Conservation (phyloP, 2,329 filamentous ascomycete species). For the Pseudocercospora eumusae region DNA sequence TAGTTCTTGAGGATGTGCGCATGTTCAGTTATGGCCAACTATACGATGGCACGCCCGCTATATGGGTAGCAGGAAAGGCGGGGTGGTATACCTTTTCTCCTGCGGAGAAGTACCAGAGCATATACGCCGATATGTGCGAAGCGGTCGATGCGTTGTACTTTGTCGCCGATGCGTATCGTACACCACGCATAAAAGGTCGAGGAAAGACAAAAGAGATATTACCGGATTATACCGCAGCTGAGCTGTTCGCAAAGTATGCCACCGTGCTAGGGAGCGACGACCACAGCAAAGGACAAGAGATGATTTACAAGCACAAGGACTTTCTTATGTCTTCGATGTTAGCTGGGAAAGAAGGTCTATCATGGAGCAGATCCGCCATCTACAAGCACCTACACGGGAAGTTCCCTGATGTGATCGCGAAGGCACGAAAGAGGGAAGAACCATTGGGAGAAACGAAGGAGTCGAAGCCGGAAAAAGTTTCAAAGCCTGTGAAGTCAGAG, state of each 20-base stretch:
- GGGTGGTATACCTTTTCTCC: conserved; percentile 71
- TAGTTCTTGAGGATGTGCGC: conserved; percentile 56
- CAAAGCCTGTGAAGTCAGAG: conserved; percentile 10
- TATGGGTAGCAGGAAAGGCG: conserved; percentile 66
- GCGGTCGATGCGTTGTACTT: conserved; percentile 66
- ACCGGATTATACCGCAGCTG: conserved; percentile 39
- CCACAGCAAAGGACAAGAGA: conserved; percentile 31
- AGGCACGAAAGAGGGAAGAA: conserved; percentile 13
- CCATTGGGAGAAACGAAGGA: conserved; percentile 13
- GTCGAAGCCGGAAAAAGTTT: conserved; percentile 6
- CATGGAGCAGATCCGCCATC: conserved; percentile 48
- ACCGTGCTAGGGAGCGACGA: conserved; percentile 24
- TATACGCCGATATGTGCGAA: conserved; percentile 62
- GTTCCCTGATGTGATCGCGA: conserved; percentile 38
- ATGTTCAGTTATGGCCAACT: conserved; percentile 54
- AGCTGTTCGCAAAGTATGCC: conserved; percentile 45
- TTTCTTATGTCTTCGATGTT: conserved; percentile 52
- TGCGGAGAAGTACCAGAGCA: conserved; percentile 56
- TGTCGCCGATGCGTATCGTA: conserved; percentile 58
- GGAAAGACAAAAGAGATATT: conserved; percentile 39
- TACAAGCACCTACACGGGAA: conserved; percentile 45
- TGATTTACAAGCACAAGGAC: conserved; percentile 38
- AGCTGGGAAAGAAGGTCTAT: conserved; percentile 46
- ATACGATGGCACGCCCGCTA: conserved; percentile 58
- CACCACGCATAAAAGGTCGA: conserved; percentile 36